A percentile compares a stretch with the other conserved stretches of the same genome.
Evolutionary conservation across 441 rosid genomes (phyloP).

Genomic region (Monsonia emarginata): DNA sequence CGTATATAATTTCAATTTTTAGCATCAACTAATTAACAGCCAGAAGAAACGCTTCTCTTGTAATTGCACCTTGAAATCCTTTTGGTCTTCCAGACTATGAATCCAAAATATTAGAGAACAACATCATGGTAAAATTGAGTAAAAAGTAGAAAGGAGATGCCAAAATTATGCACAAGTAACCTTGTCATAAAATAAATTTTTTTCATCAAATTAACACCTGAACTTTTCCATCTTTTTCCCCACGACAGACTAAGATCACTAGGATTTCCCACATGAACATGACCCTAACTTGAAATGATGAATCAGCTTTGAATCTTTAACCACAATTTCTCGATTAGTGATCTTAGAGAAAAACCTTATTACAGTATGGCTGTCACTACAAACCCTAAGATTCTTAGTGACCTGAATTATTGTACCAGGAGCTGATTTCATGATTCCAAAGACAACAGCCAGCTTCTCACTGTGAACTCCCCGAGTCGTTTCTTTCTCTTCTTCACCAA

Average conservation of each 20-base stretch:
- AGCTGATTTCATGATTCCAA: conserved; percentile 48
- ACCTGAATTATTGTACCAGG: conserved; percentile 42
- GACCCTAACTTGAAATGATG: not conserved
- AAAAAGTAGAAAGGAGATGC: not conserved
- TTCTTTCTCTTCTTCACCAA: conserved; percentile 56
- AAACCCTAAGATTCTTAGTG: conserved; percentile 59
- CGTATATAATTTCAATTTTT: not conserved
- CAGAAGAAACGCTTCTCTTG: not conserved
- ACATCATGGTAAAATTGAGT: not conserved
- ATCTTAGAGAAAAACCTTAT: conserved; percentile 46
- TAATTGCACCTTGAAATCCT: not conserved
- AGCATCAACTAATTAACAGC: not conserved
- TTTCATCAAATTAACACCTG: not conserved
- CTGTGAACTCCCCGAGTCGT: conserved; percentile 48
- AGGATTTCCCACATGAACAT: not conserved
- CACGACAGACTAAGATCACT: not conserved
- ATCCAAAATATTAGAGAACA: not conserved
- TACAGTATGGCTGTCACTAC: conserved; percentile 54
- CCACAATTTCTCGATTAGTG: conserved; percentile 44
- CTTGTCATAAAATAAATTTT: not conserved
- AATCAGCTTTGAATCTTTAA: conserved; percentile 36
- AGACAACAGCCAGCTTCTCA: conserved; percentile 60
- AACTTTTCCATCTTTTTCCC: not conserved
- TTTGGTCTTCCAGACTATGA: not conserved
- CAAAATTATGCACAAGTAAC: not conserved